Evolutionary conservation across 306 rosid genomes (phyloP).

Genomic region (Morella rubra): DNA sequence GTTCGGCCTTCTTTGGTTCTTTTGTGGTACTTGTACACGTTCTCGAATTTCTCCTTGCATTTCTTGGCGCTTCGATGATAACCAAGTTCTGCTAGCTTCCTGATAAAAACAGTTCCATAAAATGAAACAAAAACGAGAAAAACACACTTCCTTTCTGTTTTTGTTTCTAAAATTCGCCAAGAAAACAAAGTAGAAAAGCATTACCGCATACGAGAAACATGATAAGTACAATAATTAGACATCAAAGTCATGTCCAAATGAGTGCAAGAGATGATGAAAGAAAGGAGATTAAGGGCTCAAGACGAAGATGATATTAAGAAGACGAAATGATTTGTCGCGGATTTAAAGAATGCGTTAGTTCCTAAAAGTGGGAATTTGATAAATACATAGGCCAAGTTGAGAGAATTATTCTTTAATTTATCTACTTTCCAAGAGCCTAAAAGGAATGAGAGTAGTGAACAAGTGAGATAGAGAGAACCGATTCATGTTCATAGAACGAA

Average conservation of each 20-base stretch:
- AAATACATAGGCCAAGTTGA: slow-evolving; percentile 27
- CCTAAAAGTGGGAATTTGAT: too few species aligned
- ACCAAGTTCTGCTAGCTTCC: slow-evolving; percentile 89
- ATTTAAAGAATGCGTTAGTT: not conserved
- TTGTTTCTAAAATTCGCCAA: slow-evolving; percentile 2
- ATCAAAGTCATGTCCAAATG: slow-evolving; percentile 25
- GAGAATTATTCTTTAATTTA: slow-evolving; percentile 29
- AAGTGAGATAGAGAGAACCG: not conserved
- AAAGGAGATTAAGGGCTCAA: slow-evolving; percentile 6
- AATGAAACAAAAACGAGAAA: not conserved
- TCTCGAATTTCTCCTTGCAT: slow-evolving; percentile 96
- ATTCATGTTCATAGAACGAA: not conserved
- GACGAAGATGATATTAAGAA: slow-evolving; percentile 1
- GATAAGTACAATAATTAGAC: not conserved
- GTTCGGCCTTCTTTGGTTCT: slow-evolving; percentile 83
- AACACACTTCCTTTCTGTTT: not conserved
- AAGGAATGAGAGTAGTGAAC: not conserved
- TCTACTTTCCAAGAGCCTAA: not conserved
- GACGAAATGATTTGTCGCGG: slow-evolving; percentile 17
- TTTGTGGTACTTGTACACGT: slow-evolving; percentile 91
- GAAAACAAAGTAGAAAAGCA: slow-evolving; percentile 40
- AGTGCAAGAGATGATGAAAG: not conserved
- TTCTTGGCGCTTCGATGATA: slow-evolving; percentile 84
- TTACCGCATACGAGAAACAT: slow-evolving; percentile 6
- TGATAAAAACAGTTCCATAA: slow-evolving; percentile 30